A percentile compares a stretch with the other conserved stretches of the same genome.
phyloP scores from a whole-genome alignment of 1,284 basidiomycete species.

The Vanrija humicola region DNA sequence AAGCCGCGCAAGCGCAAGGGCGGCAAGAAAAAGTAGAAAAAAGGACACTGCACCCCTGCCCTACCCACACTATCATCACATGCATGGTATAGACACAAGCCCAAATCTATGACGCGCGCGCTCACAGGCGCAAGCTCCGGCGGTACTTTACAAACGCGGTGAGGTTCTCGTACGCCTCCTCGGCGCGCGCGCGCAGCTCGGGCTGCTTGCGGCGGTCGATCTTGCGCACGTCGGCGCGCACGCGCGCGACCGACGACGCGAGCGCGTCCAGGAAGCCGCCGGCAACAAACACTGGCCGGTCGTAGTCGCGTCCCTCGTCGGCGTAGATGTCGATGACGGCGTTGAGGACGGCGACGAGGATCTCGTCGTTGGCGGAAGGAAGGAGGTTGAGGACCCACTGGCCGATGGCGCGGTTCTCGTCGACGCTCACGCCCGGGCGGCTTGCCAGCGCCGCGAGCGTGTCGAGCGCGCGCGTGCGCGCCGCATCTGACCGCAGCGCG shows the following conservation, averaged over 20 bases:
- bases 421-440: conserved; percentile 57
- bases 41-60: background rate
- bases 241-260: conserved; percentile 55
- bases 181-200: conserved; percentile 48
- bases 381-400: conserved; percentile 20
- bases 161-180: conserved; percentile 67
- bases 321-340: conserved; percentile 92
- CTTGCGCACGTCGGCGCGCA: conserved; percentile 60
- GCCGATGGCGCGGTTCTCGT: conserved; percentile 56
- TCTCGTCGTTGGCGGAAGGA: conserved; percentile 58
- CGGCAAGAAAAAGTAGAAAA: conserved; percentile 13
- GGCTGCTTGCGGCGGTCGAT: conserved; percentile 53
- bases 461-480: conserved; percentile 73
- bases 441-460: conserved; percentile 76
- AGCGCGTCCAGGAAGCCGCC: conserved; percentile 58
- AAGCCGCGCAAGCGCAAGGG: conserved; percentile 11
- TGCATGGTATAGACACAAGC: conserved; percentile 10
- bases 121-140: conserved; percentile 40
- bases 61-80: background rate
- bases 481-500: conserved; percentile 55
- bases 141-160: conserved; percentile 85
- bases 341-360: conserved; percentile 74
- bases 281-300: conserved; percentile 68
- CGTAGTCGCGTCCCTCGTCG: conserved; percentile 79
- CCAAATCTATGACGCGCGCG: background rate